These are phyloP conservation scores for Mycena albidolilacea DNA, from an alignment of 768 basidiomycete genomes.

Conservation along the genomic window DNA sequence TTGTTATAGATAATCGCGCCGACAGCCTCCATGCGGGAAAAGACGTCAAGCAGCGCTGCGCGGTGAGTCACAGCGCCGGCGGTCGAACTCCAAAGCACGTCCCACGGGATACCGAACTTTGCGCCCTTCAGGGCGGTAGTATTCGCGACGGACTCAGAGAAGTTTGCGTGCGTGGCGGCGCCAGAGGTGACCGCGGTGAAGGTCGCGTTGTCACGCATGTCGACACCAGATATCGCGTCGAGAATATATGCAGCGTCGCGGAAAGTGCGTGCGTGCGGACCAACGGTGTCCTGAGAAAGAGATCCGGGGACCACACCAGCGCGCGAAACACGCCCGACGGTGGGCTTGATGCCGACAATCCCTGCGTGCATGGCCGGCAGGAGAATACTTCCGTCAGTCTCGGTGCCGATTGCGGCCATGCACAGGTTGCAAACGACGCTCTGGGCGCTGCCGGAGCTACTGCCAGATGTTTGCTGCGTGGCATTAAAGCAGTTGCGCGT, in stretches of 20 bases:
- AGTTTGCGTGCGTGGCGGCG: constrained; percentile 14
- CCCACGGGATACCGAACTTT: constrained; percentile 21
- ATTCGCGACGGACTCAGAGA: constrained; percentile 4
- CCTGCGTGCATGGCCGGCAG: constrained; percentile 54
- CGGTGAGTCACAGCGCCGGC: constrained; percentile 21
- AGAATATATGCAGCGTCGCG: constrained; percentile 23
- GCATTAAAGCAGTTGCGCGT: constrained; percentile 29
- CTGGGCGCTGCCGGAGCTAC: constrained; percentile 26
- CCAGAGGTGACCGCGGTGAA: constrained; percentile 17
- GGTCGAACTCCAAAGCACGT: constrained; percentile 24
- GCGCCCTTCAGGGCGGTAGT: constrained; percentile 3
- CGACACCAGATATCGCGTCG: constrained; percentile 24
- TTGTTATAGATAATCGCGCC: constrained; percentile 23
- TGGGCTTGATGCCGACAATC: constrained; percentile 72
- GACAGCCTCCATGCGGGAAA: neutral
- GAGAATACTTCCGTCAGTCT: constrained; percentile 31
- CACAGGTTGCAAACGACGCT: constrained; percentile 26
- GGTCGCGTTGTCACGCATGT: constrained; percentile 21
- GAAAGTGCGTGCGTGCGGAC: constrained; percentile 40
- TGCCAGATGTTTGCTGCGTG: constrained; percentile 21
- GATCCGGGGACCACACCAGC: constrained; percentile 74
- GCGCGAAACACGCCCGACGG: constrained; percentile 70
- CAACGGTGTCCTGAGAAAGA: constrained; percentile 70
- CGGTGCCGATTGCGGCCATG: constrained; percentile 23
- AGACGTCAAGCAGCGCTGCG: constrained; percentile 3